phyloP scores from a whole-genome alignment of 139 green algal species.

The Ettlia oleoabundans region DNA sequence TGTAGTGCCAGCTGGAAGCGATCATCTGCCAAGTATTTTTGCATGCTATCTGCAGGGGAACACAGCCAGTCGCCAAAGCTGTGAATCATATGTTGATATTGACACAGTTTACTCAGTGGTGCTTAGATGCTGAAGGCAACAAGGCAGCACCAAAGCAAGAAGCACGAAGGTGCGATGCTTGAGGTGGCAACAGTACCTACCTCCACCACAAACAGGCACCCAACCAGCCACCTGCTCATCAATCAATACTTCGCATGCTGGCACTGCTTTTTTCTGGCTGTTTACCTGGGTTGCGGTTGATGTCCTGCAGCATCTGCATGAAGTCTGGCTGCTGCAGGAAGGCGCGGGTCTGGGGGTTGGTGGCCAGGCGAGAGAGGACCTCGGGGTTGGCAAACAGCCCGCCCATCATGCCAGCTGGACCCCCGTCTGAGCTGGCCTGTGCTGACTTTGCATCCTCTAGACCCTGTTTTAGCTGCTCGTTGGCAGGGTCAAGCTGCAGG shows the following conservation, averaged over 20 bases:
- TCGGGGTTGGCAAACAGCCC: conserved; percentile 46
- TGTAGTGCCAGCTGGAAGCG: conserved; percentile 73
- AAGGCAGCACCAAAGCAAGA: too few species aligned
- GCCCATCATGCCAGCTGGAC: background rate
- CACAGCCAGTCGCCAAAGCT: too few species aligned
- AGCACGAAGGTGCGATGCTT: too few species aligned
- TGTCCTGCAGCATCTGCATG: conserved; percentile 85
- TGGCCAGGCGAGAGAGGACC: conserved; percentile 85
- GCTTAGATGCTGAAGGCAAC: too few species aligned
- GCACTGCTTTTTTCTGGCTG: too few species aligned
- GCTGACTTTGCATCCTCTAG: conserved; percentile 67
- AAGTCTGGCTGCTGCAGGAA: conserved; percentile 93
- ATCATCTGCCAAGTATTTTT: conserved; percentile 71
- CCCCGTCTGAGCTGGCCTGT: background rate
- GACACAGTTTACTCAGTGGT: too few species aligned
- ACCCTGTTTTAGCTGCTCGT: conserved; percentile 68
- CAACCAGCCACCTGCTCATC: too few species aligned
- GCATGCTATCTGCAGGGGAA: conserved; percentile 48
- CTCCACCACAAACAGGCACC: too few species aligned
- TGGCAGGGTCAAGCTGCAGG: conserved; percentile 80
- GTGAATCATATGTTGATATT: too few species aligned
- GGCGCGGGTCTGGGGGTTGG: conserved; percentile 78
- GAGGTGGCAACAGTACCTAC: too few species aligned
- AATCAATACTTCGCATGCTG: too few species aligned
- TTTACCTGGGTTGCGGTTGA: conserved; percentile 66